phyloP scores from a whole-genome alignment of 352 stramenopile genomes.

The Blastocystis sp. region DNA sequence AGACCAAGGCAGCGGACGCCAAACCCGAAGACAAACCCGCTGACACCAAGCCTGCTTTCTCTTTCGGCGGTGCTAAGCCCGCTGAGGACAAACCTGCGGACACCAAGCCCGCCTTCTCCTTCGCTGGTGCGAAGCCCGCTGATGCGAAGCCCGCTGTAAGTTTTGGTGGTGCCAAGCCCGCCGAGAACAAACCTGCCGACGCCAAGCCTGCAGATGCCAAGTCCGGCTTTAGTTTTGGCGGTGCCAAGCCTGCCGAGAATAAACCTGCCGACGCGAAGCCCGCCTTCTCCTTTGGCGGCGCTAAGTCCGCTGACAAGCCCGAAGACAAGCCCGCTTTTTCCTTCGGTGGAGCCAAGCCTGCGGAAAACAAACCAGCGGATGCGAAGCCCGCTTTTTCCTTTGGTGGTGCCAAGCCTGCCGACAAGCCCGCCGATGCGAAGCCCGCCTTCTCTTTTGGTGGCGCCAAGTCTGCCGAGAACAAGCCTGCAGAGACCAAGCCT shows the following conservation, averaged over 20 bases:
- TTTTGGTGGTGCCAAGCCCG: slow-evolving; percentile 8
- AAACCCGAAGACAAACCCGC: neutral
- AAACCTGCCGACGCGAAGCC: neutral
- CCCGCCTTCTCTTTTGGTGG: neutral
- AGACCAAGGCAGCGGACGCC: neutral
- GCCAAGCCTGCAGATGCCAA: too few relatives aligned
- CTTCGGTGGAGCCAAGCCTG: neutral
- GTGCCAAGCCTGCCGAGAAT: neutral
- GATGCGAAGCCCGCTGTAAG: neutral
- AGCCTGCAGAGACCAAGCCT: slow-evolving; percentile 1
- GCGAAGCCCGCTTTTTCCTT: slow-evolving; percentile 13
- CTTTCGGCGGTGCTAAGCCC: slow-evolving; percentile 11
- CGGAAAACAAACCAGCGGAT: neutral
- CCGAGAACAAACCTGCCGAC: neutral
- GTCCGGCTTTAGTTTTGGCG: neutral
- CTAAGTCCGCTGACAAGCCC: too few relatives aligned
- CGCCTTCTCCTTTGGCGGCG: neutral
- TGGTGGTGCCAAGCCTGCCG: neutral
- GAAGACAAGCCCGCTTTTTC: neutral
- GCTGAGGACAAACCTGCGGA: neutral
- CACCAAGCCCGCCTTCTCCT: neutral
- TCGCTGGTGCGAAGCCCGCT: neutral
- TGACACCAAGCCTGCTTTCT: neutral
- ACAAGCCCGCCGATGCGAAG: neutral
- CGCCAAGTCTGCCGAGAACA: neutral